Conservation (phyloP, 306 rosid species). For the Luffa aegyptiaca region DNA sequence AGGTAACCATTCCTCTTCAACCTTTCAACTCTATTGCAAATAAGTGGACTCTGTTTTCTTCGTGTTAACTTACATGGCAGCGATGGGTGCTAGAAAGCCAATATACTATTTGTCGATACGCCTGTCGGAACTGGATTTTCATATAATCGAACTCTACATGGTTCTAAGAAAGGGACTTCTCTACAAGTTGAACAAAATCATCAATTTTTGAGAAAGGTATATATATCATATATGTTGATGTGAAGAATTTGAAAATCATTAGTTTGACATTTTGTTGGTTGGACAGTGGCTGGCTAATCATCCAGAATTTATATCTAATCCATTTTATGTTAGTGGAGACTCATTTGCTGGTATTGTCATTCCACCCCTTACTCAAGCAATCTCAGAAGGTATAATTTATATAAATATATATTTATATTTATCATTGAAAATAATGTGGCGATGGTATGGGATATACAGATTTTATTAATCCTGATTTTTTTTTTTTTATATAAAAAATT, state of each 20-base stretch:
- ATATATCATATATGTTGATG: background rate
- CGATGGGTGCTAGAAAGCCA: slow-evolving; percentile 27
- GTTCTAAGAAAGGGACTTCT: slow-evolving; percentile 26
- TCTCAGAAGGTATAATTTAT: slow-evolving; percentile 36
- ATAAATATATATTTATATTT: too few species aligned
- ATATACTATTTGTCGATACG: slow-evolving; percentile 47
- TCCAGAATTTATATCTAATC: slow-evolving; percentile 37
- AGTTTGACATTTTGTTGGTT: background rate
- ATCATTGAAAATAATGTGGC: too few species aligned
- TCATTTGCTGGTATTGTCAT: slow-evolving; percentile 59
- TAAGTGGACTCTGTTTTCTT: slow-evolving; percentile 19
- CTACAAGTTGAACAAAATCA: slow-evolving; percentile 24
- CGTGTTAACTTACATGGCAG: too few species aligned
- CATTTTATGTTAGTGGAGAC: slow-evolving; percentile 52
- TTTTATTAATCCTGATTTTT: background rate
- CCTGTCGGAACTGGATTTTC: slow-evolving; percentile 69
- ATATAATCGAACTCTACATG: slow-evolving; percentile 21
- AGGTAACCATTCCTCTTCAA: slow-evolving; percentile 22
- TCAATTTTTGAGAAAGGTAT: slow-evolving; percentile 49
- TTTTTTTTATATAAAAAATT: too few species aligned
- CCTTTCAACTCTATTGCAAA: slow-evolving; percentile 23
- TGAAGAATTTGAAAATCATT: background rate
- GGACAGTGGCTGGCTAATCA: slow-evolving; percentile 60
- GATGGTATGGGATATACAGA: too few species aligned
- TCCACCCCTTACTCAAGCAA: slow-evolving; percentile 41